Conservation (phyloP, 768 basidiomycete species). For the Boletus eberwhitei region DNA sequence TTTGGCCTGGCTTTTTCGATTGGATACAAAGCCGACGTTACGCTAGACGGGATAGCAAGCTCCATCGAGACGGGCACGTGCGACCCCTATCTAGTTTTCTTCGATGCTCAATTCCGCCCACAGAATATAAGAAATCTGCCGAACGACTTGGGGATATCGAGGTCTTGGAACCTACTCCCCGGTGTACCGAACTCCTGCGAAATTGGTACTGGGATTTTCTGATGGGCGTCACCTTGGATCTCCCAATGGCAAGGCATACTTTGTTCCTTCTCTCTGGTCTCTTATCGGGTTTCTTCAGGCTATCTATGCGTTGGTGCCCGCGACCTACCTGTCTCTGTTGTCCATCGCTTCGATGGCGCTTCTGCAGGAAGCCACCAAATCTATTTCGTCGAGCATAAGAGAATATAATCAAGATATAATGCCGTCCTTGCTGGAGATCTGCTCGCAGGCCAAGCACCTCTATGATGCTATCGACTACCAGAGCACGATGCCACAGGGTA, state of each 20-base stretch:
- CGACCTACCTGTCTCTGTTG: conserved; percentile 25
- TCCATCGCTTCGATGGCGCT: conserved; percentile 34
- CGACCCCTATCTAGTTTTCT: accelerated
- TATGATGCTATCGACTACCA: conserved; percentile 22
- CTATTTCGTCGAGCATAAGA: conserved; percentile 17
- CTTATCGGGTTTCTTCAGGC: conserved; percentile 15
- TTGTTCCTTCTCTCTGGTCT: background rate
- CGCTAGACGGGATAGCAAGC: conserved; percentile 36
- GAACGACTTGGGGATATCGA: conserved; percentile 30
- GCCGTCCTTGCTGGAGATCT: conserved; percentile 12
- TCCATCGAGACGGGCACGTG: conserved; percentile 32
- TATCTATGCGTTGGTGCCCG: conserved; percentile 21
- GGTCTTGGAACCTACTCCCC: conserved; percentile 27
- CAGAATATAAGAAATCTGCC: conserved; percentile 38
- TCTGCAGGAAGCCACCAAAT: conserved; percentile 31
- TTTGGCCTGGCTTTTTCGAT: conserved; percentile 38
- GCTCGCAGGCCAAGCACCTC: conserved; percentile 14
- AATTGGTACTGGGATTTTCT: conserved; percentile 39
- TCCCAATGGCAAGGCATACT: conserved; percentile 32
- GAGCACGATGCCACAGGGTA: conserved; percentile 16
- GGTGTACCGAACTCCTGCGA: conserved; percentile 8
- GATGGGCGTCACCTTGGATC: conserved; percentile 28
- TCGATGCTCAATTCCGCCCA: background rate
- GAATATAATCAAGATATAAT: background rate
- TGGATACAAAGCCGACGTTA: conserved; percentile 33